Conservation (phyloP, 2,329 filamentous ascomycete species). For the Botryotinia convoluta region DNA sequence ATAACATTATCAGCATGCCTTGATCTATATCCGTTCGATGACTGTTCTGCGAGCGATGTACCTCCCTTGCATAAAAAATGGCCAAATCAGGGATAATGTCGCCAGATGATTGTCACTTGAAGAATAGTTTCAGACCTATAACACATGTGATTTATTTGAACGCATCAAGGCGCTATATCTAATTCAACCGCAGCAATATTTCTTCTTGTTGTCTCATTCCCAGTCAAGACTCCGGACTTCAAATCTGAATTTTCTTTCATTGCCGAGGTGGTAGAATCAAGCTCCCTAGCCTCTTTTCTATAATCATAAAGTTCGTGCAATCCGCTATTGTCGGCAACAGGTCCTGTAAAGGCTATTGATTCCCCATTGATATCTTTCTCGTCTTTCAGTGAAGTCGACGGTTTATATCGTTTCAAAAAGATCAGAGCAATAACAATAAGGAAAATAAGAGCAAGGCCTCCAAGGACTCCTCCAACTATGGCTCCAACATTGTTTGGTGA, state of each 20-base stretch:
- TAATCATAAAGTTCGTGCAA: not conserved
- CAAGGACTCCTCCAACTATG: constrained; percentile 4
- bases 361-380: not conserved
- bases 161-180: not conserved
- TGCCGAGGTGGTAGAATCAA: not conserved
- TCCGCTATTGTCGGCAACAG: not conserved
- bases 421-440: not conserved
- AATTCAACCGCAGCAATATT: not conserved
- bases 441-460: not conserved
- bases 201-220: not conserved
- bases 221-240: not conserved
- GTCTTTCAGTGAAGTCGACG: not conserved
- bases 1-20: too few relatives aligned
- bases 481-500: not conserved
- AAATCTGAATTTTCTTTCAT: not conserved
- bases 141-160: not conserved
- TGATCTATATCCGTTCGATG: too few relatives aligned
- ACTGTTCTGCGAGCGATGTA: too few relatives aligned
- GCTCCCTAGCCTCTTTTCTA: not conserved
- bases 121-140: not conserved
- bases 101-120: not conserved
- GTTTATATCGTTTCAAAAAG: not conserved
- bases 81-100: not conserved
- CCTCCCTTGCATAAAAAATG: not conserved
- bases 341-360: too few relatives aligned